Evolutionary conservation across 345 rosid species (phyloP), one percentile per base, ranked within the genome.

Genomic region (Geranium brycei): DNA sequence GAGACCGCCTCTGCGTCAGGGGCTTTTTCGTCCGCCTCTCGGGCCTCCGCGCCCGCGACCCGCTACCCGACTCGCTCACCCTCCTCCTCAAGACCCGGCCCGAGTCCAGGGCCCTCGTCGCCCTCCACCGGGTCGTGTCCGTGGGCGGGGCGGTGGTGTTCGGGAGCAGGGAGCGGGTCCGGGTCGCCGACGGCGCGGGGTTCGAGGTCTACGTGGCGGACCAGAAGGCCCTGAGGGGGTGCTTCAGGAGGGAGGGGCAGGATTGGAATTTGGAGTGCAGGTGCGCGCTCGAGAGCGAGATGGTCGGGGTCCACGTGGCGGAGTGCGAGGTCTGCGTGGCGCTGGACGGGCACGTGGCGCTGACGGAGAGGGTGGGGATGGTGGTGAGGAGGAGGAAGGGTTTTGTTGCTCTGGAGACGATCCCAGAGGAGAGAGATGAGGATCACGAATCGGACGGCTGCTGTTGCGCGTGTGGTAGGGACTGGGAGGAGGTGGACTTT

Each of bases 161-260:
- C 71, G 92, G 86, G 19, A 80, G 85, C 32, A 79, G 89, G 51
- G 91, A 86, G 63, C 76, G 64, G 17, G 89, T 89, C 11, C 73
- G 77, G 65, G 82, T 76, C 0, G 62, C 79, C 62, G 88, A 78
- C 19, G 91, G 87, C 47, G 79, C 84, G 58, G 80, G 85, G 61
- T 87, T 92, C 76, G 96, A 84, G 72, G 88, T 89, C 17, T 87
- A 78, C 58, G 66, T 77, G 55, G 64, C 81, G 7, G 88, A 81
- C 56, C 89, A 86, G 72, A 92, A 79, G 65, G 72, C 84, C 0
- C 38, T 92, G 31, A 81, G 79, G 69, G 96, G 95, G 30, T 66
- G 63, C 3, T 87, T 84, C 68, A 74, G 86, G 35, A 81, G 70
- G 83, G 41, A 78, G 57, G 81, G 40, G 17, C 75, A 62, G 11